Evolutionary conservation across 2,329 filamentous ascomycete genomes (phyloP).

Genomic region (Pyrenophora teres): DNA sequence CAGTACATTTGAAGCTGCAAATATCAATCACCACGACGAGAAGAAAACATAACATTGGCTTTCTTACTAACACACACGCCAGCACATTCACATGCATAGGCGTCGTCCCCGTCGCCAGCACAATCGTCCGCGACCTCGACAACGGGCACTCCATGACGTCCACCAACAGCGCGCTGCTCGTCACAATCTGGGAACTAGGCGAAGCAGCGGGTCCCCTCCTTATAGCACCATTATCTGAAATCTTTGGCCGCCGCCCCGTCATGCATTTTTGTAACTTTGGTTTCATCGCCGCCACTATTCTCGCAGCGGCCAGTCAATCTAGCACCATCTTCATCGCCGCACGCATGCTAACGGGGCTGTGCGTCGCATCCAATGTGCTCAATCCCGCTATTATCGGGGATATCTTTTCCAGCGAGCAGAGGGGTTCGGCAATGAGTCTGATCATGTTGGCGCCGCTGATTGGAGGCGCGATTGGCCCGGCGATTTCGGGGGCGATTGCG

Average conservation of each 20-base stretch:
- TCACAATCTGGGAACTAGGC: constrained; percentile 46
- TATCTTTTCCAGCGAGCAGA: constrained; percentile 62
- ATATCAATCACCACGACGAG: neutral
- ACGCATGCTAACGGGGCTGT: constrained; percentile 51
- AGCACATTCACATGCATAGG: constrained; percentile 48
- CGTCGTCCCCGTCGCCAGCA: constrained; percentile 41
- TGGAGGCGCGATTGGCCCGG: constrained; percentile 62
- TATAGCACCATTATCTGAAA: constrained; percentile 43
- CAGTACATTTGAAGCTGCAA: too few relatives aligned
- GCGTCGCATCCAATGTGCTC: constrained; percentile 59
- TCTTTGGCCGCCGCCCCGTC: constrained; percentile 40
- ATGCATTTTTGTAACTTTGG: constrained; percentile 48
- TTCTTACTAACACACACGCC: neutral
- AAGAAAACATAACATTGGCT: neutral
- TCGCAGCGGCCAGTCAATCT: constrained; percentile 48
- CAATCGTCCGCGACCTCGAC: constrained; percentile 41
- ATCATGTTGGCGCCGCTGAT: constrained; percentile 63
- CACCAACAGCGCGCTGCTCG: constrained; percentile 37
- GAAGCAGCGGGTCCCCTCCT: constrained; percentile 44
- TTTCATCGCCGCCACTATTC: constrained; percentile 51
- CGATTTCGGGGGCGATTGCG: constrained; percentile 60
- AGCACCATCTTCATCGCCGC: constrained; percentile 49
- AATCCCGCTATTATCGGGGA: constrained; percentile 68
- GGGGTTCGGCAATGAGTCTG: constrained; percentile 63
- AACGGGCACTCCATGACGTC: constrained; percentile 19